Evolutionary conservation across 257 asterid genomes (phyloP), one percentile per base, ranked within the genome.

Genomic region (Nicotiana sylvestris): DNA sequence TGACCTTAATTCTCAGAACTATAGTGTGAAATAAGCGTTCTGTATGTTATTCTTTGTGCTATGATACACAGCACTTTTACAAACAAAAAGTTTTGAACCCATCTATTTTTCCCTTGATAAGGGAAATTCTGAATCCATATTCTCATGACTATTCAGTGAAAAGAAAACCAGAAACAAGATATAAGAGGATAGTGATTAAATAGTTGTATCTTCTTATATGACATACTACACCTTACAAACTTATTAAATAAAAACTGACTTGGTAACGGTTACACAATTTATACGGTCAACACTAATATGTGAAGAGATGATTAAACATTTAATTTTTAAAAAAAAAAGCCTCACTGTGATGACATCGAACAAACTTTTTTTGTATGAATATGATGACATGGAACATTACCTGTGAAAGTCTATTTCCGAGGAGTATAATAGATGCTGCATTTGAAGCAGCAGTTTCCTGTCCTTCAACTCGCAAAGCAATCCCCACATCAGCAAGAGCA

Each of bases 391-490:
- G 79, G 79, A 72, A 72, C 79, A 72, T 72, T 81, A 94, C 99
- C 97, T 96, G 98, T 60, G 97, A 96, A 17, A 96, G 96, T 84
- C 88, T 90, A 85, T 93, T 94, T 78, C 99, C 99, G 78, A 96
- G 86, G 83, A 94, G 99, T 87, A 96, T 89, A 68, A 96, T 92
- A 58, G 99, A 94, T 72, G 99, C 93, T 85, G 99, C 99, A 90
- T 96, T 93, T 55, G 97, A 96, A 58, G 99, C 99, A 76, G 99
- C 98, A 87, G 92, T 96, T 90, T 96, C 99, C 87, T 96, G 97
- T 80, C 92, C 98, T 86, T 94, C 98, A 77, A 87, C 89, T 94
- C 89, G 99, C 91, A 96, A 83, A 82, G 98, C 98, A 82, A 94
- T 94, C 66, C 99, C 99, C 49, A 96, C 98, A 84, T 96, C 98